Percentiles rank a stretch among this genome's conserved stretches.
These are phyloP conservation scores for Gypsophila paniculata DNA, from an alignment of 179 eudicot genomes.

Conservation along the genomic window DNA sequence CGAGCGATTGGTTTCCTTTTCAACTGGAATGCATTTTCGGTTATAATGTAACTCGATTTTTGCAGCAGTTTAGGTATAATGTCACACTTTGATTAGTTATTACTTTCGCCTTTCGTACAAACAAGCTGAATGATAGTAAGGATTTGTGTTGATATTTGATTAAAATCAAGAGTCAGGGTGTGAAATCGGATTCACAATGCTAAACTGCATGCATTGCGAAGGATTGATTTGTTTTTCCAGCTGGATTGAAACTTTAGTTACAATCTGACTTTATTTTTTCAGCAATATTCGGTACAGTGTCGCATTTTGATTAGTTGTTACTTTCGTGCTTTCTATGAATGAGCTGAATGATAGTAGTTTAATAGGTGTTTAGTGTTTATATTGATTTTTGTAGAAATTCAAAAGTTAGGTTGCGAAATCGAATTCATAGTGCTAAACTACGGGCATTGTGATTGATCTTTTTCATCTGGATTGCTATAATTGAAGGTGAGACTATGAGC, in stretches of 20 bases:
- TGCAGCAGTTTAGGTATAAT: too few relatives aligned
- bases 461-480: slow-evolving; percentile 14
- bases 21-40: too few relatives aligned
- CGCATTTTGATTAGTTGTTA: too few relatives aligned
- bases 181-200: neutral
- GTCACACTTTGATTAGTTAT: too few relatives aligned
- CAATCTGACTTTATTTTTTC: too few relatives aligned
- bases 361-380: neutral
- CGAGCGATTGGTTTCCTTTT: too few relatives aligned
- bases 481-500: slow-evolving; percentile 17
- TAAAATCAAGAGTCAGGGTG: too few relatives aligned
- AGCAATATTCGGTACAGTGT: too few relatives aligned
- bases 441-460: neutral
- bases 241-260: too few relatives aligned
- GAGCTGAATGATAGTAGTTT: neutral
- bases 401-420: neutral
- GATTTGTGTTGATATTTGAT: too few relatives aligned
- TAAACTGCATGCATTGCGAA: neutral
- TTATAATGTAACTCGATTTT: too few relatives aligned
- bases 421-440: neutral
- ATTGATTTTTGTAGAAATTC: neutral
- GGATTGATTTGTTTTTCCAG: too few relatives aligned
- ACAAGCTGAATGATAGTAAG: neutral
- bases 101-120: neutral
- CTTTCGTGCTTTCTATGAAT: neutral